phyloP scores from a whole-genome alignment of 345 rosid species.

The Melaleuca alternifolia region DNA sequence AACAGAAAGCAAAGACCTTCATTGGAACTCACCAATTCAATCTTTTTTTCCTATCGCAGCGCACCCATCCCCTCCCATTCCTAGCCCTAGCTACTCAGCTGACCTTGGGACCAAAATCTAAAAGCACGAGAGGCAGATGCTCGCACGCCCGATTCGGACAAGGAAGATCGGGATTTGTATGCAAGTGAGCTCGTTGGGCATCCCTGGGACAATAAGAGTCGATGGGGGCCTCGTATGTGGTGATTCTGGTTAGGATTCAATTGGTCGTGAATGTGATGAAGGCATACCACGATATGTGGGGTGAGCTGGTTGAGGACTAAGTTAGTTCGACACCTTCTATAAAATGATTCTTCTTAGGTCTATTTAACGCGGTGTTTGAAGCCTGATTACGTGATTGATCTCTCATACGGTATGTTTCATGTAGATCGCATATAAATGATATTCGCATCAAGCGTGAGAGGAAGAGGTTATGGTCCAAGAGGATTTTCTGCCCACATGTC shows the following conservation, averaged over 20 bases:
- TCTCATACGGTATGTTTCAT: too few species aligned
- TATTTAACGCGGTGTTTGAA: too few species aligned
- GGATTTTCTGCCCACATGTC: too few species aligned
- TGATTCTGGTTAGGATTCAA: not conserved
- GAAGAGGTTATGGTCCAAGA: too few species aligned
- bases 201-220: not conserved
- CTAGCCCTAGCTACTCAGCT: not conserved
- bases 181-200: not conserved
- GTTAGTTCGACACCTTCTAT: too few species aligned
- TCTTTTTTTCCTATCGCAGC: not conserved
- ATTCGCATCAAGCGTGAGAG: too few species aligned
- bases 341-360: too few species aligned
- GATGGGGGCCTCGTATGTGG: not conserved
- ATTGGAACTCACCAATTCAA: constrained; percentile 7
- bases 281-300: not conserved
- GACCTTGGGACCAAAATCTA: not conserved
- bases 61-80: not conserved
- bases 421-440: too few species aligned
- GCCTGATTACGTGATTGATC: too few species aligned
- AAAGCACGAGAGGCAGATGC: not conserved
- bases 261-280: not conserved
- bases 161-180: not conserved
- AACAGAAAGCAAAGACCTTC: constrained; percentile 4
- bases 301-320: not conserved
- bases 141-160: not conserved